Evolutionary conservation across 2,329 filamentous ascomycete genomes (phyloP), one percentile per base, ranked within the genome.

Genomic region (Epichloe gansuensis): DNA sequence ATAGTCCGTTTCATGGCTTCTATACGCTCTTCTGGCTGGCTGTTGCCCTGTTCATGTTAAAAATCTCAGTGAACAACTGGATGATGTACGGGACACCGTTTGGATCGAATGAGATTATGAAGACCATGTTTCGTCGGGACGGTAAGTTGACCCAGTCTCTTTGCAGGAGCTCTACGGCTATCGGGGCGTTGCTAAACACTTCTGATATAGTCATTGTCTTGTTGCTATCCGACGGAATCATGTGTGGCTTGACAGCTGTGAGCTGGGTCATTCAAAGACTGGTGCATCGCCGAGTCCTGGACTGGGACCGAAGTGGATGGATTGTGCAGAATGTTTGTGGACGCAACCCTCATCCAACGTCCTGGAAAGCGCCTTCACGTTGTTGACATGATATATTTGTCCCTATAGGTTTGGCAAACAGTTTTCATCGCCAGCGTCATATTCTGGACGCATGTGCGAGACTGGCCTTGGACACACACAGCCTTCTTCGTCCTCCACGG

Each of bases 401-500:
- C 2, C 15, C 4, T 3, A 15, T 47, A 80, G 77, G 56, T 84
- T 1, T 90, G 85, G 85, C 83, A 91, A 68, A 70, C 73, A 0
- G 55, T 72, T 13, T 89, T 84, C 59, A 74, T 89, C 11, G 74
- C 70, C 4, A 72, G 72, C 8, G 76, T 84, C 3, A 70, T 89
- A 5, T 77, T 75, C 49, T 79, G 85, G 70, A 84, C 85, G 0
- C 74, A 85, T 48, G 75, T 81, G 61, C 76, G 85, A 4, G 79
- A 88, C 49, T 91, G 86, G 87, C 84, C 85, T 1, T 90, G 87
- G 87, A 87, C 86, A 13, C 86, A 89, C 60, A 87, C 84, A 2
- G 82, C 89, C 17, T 89, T 86, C 64, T 85, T 87, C 49, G 81
- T 87, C 9, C 70, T 90, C 17, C 85, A 90, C 61, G 81, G 81